A percentile compares a stretch with the other conserved stretches of the same genome.
These are phyloP conservation scores for Orbilia javanica DNA, from an alignment of 2,329 filamentous ascomycete genomes.

Conservation along the genomic window DNA sequence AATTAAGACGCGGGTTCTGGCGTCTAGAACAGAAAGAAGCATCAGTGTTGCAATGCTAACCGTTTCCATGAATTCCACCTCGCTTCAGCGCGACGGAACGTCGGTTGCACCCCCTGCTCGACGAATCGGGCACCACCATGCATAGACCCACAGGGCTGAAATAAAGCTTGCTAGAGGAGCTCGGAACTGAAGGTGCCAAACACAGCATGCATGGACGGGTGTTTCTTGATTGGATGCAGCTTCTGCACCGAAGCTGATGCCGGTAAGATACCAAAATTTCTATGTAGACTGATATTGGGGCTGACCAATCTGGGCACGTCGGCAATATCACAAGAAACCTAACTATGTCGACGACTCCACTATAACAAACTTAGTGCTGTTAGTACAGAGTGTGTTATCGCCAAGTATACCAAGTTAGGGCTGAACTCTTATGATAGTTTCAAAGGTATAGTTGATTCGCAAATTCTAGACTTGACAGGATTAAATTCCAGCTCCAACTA, in stretches of 20 bases:
- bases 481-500: background rate
- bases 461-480: no score
- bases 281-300: background rate
- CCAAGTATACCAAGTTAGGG: background rate
- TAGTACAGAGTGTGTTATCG: background rate
- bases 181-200: conserved; percentile 4
- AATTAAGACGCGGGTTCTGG: background rate
- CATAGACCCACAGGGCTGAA: conserved; percentile 18
- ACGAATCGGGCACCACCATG: conserved; percentile 1
- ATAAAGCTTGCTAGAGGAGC: background rate
- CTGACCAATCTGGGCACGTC: background rate
- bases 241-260: background rate
- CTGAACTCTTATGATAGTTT: background rate
- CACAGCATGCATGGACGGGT: background rate
- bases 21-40: conserved; percentile 8
- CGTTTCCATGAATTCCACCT: background rate
- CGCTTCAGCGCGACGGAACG: conserved; percentile 11
- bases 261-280: background rate
- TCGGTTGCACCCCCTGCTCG: background rate
- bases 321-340: background rate
- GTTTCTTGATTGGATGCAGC: background rate
- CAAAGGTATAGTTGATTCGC: background rate
- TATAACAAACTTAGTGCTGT: no score
- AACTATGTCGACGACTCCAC: no score
- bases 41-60: background rate